Percentiles rank a stretch among this genome's conserved stretches.
These are phyloP conservation scores for Tuber indicum DNA, from an alignment of 495 filamentous ascomycete species.

Conservation along the genomic window DNA sequence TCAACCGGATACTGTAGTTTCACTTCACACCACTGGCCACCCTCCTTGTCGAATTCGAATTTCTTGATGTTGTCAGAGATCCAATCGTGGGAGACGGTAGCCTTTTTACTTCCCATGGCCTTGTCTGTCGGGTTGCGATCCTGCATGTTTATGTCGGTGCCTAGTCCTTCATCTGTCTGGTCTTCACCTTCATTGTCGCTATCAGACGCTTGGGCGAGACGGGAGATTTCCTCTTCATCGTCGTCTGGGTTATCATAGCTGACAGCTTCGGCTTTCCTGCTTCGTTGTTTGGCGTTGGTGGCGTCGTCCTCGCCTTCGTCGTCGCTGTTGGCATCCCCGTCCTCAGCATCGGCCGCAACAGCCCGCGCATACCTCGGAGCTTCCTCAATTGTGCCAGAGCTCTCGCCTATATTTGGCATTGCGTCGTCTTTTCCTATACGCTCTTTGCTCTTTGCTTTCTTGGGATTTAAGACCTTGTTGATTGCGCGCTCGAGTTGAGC, in stretches of 20 bases:
- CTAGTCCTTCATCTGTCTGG: conserved; percentile 54
- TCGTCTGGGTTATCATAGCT: conserved; percentile 90
- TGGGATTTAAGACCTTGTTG: conserved; percentile 67
- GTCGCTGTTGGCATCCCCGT: conserved; percentile 63
- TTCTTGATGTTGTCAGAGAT: conserved; percentile 52
- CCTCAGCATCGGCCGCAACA: conserved; percentile 52
- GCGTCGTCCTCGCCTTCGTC: conserved; percentile 69
- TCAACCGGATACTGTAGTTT: conserved; percentile 73
- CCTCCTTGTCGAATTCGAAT: conserved; percentile 72
- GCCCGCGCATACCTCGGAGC: conserved; percentile 45
- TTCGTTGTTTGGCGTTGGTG: conserved; percentile 65
- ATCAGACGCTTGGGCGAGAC: conserved; percentile 50
- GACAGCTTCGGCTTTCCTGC: conserved; percentile 69
- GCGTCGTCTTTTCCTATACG: conserved; percentile 57
- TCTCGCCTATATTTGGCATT: conserved; percentile 73
- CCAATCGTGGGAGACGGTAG: conserved; percentile 9
- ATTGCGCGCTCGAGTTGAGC: conserved; percentile 60
- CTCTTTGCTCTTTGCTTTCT: conserved; percentile 60
- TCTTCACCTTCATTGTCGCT: conserved; percentile 49
- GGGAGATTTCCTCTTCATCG: conserved; percentile 65
- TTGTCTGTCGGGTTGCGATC: conserved; percentile 48
- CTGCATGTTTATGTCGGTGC: conserved; percentile 39
- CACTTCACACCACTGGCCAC: conserved; percentile 69
- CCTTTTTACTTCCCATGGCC: conserved; percentile 45
- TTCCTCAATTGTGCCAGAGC: conserved; percentile 56